Evolutionary conservation across 768 basidiomycete species (phyloP), one percentile per base, ranked within the genome.

Genomic region (Tulasnella sp.): DNA sequence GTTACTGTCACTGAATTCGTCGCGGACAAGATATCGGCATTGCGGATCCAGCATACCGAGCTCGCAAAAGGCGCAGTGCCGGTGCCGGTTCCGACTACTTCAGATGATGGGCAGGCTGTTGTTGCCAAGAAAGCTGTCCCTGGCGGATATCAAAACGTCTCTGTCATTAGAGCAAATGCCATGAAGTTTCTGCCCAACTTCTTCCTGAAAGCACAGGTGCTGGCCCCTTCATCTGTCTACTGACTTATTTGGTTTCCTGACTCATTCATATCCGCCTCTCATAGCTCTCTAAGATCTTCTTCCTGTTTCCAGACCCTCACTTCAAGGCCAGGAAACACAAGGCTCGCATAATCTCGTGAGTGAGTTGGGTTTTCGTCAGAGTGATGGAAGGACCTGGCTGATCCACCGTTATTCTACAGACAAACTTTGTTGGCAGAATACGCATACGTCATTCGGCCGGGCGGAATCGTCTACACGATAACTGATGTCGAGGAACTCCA

Each of bases 101-200:
- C 34, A 9, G 51, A 27, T 32, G 65, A 66, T 10, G 60, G 59
- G 17, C 61, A 19, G 15, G 29, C 29, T 52, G 13, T 44, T 58
- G 17, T 54, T 0, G 56, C 65, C 53, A 47, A 59, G 27, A 53
- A 58, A 30, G 52, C 67, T 24, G 61, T 60, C 24, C 62, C 70
- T 1, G 73, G 78, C 1, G 78, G 80, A 44, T 92, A 83, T 71
- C 82, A 89, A 65, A 98, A 98, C 70, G 81, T 96, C 56, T 92
- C 91, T 34, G 82, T 97, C 64, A 86, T 96, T 64, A 85, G 96
- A 51, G 94, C 89, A 13, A 99, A 99, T 70, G 87, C 92, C 49
- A 97, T 97, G 94, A 98, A 98, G 74, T 97, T 98, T 71, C 78
- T 97, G 58, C 88, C 94, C 4, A 98, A 98, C 72, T 97, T 92